These are phyloP conservation scores for Moesziomyces parantarcticus DNA, from an alignment of 1,284 basidiomycete genomes.

Conservation along the genomic window DNA sequence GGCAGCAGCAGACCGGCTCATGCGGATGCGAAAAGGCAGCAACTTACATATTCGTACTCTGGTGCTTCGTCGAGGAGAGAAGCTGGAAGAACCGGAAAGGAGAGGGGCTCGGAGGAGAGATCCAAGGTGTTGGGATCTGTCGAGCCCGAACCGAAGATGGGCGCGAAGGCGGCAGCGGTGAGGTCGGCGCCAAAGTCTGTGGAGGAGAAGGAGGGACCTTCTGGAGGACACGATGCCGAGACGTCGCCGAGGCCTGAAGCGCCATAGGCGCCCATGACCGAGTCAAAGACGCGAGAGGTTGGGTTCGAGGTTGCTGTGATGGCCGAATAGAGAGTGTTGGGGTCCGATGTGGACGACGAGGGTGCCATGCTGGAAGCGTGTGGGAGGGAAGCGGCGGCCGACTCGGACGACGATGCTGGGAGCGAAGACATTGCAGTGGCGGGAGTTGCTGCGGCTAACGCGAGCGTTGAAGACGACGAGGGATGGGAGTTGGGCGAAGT, in stretches of 20 bases:
- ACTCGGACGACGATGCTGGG: constrained; percentile 14
- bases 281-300: constrained; percentile 22
- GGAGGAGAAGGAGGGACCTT: constrained; percentile 29
- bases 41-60: constrained; percentile 65
- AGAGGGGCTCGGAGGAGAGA: constrained; percentile 32
- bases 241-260: constrained; percentile 12
- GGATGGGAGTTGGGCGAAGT: constrained; percentile 19
- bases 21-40: too few species aligned
- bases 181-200: constrained; percentile 42
- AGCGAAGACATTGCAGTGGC: constrained; percentile 15
- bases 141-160: constrained; percentile 10
- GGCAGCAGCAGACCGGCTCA: too few species aligned
- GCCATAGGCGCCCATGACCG: constrained; percentile 21
- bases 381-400: constrained; percentile 4
- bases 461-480: constrained; percentile 15
- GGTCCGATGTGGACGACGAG: constrained; percentile 14
- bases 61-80: constrained; percentile 59
- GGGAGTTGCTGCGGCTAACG: constrained; percentile 18
- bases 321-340: constrained; percentile 24
- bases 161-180: constrained; percentile 25
- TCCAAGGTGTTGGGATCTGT: constrained; percentile 10
- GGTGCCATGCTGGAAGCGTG: constrained; percentile 16
- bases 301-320: constrained; percentile 4
- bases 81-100: constrained; percentile 61
- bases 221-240: constrained; percentile 36